A percentile compares a stretch with the other conserved stretches of the same genome.
Conservation (phyloP, 805 yeast species). For the Candida nonsorbophila region DNA sequence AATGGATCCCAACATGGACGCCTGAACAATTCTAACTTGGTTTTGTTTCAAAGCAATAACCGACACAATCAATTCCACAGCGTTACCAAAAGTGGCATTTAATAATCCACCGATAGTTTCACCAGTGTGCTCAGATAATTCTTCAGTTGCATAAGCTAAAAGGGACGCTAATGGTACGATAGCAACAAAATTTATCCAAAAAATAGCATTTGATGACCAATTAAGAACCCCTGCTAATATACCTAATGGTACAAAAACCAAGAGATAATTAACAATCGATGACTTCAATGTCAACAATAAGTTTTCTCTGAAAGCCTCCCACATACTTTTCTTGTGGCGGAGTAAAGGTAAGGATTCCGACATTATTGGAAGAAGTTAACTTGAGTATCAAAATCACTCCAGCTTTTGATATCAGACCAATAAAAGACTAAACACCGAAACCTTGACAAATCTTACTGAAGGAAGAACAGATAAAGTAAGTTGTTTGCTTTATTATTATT, state of each 20-base stretch:
- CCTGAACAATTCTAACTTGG: slow-evolving; percentile 92
- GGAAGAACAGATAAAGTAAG: no score
- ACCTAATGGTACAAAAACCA: slow-evolving; percentile 88
- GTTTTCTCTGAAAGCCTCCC: no score
- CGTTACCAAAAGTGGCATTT: slow-evolving; percentile 97
- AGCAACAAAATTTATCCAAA: slow-evolving; percentile 77
- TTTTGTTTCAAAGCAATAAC: slow-evolving; percentile 80
- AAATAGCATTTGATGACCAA: slow-evolving; percentile 52
- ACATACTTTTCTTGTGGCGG: no score
- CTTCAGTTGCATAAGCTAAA: slow-evolving; percentile 90
- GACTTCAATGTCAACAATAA: slow-evolving; percentile 35
- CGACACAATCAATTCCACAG: slow-evolving; percentile 93
- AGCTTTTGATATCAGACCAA: no score
- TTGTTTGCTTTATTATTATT: no score
- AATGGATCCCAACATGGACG: slow-evolving; percentile 94
- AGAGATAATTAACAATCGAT: slow-evolving; percentile 70
- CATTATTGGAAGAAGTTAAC: no score
- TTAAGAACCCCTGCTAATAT: slow-evolving; percentile 59
- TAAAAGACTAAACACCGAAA: no score
- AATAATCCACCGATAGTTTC: slow-evolving; percentile 89
- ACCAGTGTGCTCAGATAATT: slow-evolving; percentile 81
- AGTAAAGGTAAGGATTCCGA: no score
- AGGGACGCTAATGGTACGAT: slow-evolving; percentile 90
- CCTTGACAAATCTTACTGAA: no score
- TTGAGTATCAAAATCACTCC: no score